These are phyloP conservation scores for Kazachstania viticola DNA, from an alignment of 805 yeast genomes.

Conservation along the genomic window DNA sequence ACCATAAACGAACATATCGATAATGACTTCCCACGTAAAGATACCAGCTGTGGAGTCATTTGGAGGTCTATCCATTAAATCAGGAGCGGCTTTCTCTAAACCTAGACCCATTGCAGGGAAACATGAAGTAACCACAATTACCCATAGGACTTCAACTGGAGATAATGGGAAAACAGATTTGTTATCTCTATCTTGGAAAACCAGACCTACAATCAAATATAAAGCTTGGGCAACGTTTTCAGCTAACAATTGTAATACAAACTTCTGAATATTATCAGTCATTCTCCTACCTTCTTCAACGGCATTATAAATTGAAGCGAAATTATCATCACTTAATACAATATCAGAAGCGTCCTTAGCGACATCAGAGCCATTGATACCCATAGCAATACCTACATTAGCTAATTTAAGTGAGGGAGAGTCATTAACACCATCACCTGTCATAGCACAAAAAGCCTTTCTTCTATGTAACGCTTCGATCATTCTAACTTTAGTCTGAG, in stretches of 20 bases:
- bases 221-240: conserved; percentile 89
- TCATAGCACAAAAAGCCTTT: conserved; percentile 94
- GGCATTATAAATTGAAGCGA: conserved; percentile 84
- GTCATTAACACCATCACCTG: conserved; percentile 98
- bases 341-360: conserved; percentile 98
- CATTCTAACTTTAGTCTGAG: conserved; percentile 84
- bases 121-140: conserved; percentile 93
- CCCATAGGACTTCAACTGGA: conserved; percentile 97
- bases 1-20: conserved; percentile 66
- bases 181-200: conserved; percentile 57
- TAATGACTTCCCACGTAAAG: conserved; percentile 53
- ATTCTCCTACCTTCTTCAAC: conserved; percentile 97
- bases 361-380: conserved; percentile 89
- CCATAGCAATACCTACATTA: conserved; percentile 93
- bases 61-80: conserved; percentile 91
- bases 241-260: conserved; percentile 86
- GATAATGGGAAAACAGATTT: conserved; percentile 83
- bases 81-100: conserved; percentile 91
- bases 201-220: conserved; percentile 71
- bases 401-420: conserved; percentile 95
- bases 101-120: conserved; percentile 98
- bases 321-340: conserved; percentile 94
- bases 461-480: conserved; percentile 81
- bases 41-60: conserved; percentile 77
- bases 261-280: conserved; percentile 87